Evolutionary conservation across 768 basidiomycete species (phyloP), one percentile per base, ranked within the genome.

Genomic region (Mycena rebaudengoi): DNA sequence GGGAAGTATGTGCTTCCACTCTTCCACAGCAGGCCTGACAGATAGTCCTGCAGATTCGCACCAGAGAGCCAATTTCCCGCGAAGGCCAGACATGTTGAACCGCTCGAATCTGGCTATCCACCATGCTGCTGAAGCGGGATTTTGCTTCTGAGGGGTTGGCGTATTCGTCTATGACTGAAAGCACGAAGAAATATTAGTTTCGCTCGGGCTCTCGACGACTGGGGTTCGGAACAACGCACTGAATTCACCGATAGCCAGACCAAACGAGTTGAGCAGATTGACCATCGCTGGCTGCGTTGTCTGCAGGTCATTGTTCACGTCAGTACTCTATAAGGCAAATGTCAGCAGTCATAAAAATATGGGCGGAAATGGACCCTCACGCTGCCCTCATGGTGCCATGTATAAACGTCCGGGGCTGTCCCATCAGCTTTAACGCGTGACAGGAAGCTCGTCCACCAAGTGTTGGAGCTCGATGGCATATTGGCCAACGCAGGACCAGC

Each of bases 361-460:
- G 18, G 10, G 4, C 6, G 18, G 23, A 3, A 28, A 18, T 37
- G 49, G n/a, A 5, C 35, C 58, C 69, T 20, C 40, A 70, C 69
- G 32, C 60, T 60, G 46, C 64, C 60, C 45, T 70, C 69, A 25
- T 63, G 66, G 26, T 70, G 69, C 69, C 69, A 70, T 7, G 54
- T 57, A 33, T 70, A 70, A 16, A 67, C 69, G 53, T 70, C 66
- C 8, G 69, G 69, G 18, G 64, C 64, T 18, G 69, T 70, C 7
- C 53, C 53, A 29, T 57, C 60, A 12, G 66, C 46, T 28, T 62
- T 61, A 41, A 64, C 64, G 44, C 43, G 50, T 14, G 51, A 11
- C 26, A 70, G 61, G 61, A 70, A 70, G n/a, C 66, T 52, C 12
- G 69, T 70, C 69, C 69, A 70, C 69, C 69, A 70, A 21, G 57